A percentile compares a stretch with the other conserved stretches of the same genome.
These are phyloP conservation scores for Fusarium stilboides DNA, from an alignment of 2,329 filamentous ascomycete genomes.

Conservation along the genomic window DNA sequence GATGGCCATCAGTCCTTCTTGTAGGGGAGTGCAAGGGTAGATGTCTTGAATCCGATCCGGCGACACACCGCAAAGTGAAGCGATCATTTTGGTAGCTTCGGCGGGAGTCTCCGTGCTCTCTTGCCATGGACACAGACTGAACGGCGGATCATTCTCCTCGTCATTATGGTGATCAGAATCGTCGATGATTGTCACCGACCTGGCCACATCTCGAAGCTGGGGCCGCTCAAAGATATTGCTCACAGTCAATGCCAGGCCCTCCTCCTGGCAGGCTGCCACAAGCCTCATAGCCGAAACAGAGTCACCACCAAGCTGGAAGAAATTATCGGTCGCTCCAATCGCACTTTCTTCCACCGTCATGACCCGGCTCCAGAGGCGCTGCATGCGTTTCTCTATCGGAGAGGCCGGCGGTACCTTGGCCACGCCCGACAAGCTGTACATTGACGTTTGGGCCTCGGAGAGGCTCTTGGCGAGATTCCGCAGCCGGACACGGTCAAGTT, in stretches of 20 bases:
- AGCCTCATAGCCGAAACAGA: slow-evolving; percentile 12
- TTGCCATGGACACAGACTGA: slow-evolving; percentile 16
- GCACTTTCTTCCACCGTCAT: slow-evolving; percentile 12
- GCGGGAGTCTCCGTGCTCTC: slow-evolving; percentile 4
- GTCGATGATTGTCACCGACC: slow-evolving; percentile 11
- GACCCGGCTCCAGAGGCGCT: slow-evolving; percentile 8
- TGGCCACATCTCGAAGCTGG: slow-evolving; percentile 15
- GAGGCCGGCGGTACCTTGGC: slow-evolving; percentile 6
- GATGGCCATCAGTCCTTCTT: slow-evolving; percentile 15
- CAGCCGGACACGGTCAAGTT: slow-evolving; percentile 9
- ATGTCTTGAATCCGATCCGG: slow-evolving; percentile 10
- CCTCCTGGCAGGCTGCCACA: slow-evolving; percentile 11
- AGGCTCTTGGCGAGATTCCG: slow-evolving; percentile 8
- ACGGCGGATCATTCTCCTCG: slow-evolving; percentile 12
- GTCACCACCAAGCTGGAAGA: slow-evolving; percentile 13
- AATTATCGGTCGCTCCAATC: slow-evolving; percentile 14
- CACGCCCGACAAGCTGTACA: slow-evolving; percentile 10
- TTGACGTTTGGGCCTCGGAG: slow-evolving; percentile 8
- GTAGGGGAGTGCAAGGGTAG: slow-evolving; percentile 10
- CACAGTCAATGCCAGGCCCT: slow-evolving; percentile 13
- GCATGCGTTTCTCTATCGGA: slow-evolving; percentile 7
- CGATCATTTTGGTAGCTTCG: slow-evolving; percentile 12
- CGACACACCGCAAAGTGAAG: slow-evolving; percentile 11
- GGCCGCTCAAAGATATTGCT: slow-evolving; percentile 14
- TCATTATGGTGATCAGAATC: slow-evolving; percentile 10